A percentile compares a stretch with the other conserved stretches of the same genome.
These are phyloP conservation scores for Lumnitzera littorea DNA, from an alignment of 345 rosid species.

Conservation along the genomic window DNA sequence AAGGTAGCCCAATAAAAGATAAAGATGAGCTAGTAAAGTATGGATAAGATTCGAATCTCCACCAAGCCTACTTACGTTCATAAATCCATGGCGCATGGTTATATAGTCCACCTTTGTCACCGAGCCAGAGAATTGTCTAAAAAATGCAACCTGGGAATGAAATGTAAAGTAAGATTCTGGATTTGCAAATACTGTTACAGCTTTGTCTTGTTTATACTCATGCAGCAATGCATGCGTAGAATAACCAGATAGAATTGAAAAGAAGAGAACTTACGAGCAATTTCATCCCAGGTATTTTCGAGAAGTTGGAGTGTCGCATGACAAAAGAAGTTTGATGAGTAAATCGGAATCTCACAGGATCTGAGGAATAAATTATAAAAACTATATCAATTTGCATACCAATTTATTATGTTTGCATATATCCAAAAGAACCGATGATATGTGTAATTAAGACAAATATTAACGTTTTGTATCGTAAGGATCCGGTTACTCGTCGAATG, in stretches of 20 bases:
- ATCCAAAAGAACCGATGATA: no score
- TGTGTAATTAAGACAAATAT: no score
- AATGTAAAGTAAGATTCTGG: neutral
- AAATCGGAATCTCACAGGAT: constrained; percentile 47
- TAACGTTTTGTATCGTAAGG: no score
- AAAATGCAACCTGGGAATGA: constrained; percentile 42
- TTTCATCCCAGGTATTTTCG: constrained; percentile 20
- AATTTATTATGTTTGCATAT: no score
- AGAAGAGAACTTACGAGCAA: constrained; percentile 34
- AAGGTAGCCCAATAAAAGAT: no score
- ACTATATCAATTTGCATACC: no score
- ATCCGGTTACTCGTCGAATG: no score
- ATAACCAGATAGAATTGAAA: neutral
- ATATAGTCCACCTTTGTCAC: constrained; percentile 49
- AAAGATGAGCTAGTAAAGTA: no score
- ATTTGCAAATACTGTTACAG: neutral
- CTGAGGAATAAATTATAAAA: constrained; percentile 8
- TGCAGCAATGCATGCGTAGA: neutral
- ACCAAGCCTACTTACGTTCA: constrained; percentile 26
- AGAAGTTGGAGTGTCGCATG: constrained; percentile 38
- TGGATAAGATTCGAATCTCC: no score
- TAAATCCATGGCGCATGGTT: constrained; percentile 60
- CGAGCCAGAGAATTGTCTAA: constrained; percentile 47
- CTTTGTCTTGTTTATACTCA: no score
- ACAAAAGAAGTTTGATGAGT: constrained; percentile 62